Percentiles rank a stretch among this genome's conserved stretches.
These are phyloP conservation scores for Leccinum sublutescens DNA, from an alignment of 768 basidiomycete genomes.

Conservation along the genomic window DNA sequence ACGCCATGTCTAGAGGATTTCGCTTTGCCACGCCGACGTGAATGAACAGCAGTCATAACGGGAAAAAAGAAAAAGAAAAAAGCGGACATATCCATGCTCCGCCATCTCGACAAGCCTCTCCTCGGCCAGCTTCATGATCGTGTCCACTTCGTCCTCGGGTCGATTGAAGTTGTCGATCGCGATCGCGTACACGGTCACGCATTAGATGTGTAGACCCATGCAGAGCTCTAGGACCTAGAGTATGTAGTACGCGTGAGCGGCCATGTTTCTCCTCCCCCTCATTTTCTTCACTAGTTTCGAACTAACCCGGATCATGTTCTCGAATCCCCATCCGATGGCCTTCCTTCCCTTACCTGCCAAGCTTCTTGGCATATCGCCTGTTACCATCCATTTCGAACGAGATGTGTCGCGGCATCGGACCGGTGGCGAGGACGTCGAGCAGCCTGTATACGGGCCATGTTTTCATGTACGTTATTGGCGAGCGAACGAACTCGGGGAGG, in stretches of 20 bases:
- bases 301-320: slow-evolving; percentile 68
- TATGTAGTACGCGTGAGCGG: neutral
- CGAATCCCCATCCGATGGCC: slow-evolving; percentile 51
- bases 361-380: too few species aligned
- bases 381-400: too few species aligned
- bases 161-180: slow-evolving; percentile 97
- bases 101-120: slow-evolving; percentile 65
- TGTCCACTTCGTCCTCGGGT: slow-evolving; percentile 78
- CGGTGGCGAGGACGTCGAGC: too few species aligned
- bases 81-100: slow-evolving; percentile 66
- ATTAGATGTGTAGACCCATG: slow-evolving; percentile 70
- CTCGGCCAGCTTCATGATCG: slow-evolving; percentile 65
- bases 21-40: slow-evolving; percentile 43
- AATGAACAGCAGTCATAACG: neutral
- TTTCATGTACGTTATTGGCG: too few species aligned
- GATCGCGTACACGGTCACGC: slow-evolving; percentile 96
- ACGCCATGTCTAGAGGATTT: slow-evolving; percentile 78
- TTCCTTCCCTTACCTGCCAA: too few species aligned
- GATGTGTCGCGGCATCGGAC: too few species aligned
- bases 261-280: too few species aligned
- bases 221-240: slow-evolving; percentile 87
- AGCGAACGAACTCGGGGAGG: too few species aligned
- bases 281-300: slow-evolving; percentile 23
- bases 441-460: too few species aligned
- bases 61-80: neutral